Evolutionary conservation across 2,329 filamentous ascomycete genomes (phyloP), one percentile per base, ranked within the genome.

Genomic region (Myriosclerotinia duriaeana): DNA sequence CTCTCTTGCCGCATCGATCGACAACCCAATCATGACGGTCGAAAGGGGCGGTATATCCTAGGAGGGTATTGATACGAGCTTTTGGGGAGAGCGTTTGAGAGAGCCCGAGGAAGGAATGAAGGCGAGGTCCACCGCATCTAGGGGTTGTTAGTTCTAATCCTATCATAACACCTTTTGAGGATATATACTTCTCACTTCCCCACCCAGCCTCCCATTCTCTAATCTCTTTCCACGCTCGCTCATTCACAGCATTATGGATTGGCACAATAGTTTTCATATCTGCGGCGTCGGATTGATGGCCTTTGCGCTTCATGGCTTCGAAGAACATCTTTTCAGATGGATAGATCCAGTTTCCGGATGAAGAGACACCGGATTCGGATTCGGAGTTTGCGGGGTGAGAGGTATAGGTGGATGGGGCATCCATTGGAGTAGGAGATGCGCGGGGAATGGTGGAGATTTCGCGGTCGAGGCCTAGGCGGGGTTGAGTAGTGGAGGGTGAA

Each of bases 211-310:
- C 95, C 95, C 95, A 99, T 54, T 85, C 81, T 72, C 91, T 87
- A 71, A 99, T 98, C 80, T 98, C 91, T 69, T 86, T 83, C 95
- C 95, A 99, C 0, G 95, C 95, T 53, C 92, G 84, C 84, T 99
- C 95, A 79, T 99, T 99, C 69, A 99, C 95, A 54, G 95, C 95
- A 77, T 99, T 99, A 80, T 99, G 95, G 74, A 98, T 98, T 3
- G 93, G 95, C 65, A 98, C 93, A 44, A 98, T 93, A 44, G 91
- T 91, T 74, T 86, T 89, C 89, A 97, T 97, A 78, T 97, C 93
- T 7, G 84, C 81, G 0, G 85, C 86, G 17, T 83, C 81, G 40
- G 85, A 88, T 68, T 88, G 86, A 80, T 93, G 89, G 53, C 89
- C 90, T 66, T 99, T 99, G 76, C 94, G 89, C 81, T 90, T 87